Base-by-base conservation (phyloP, 495 filamentous ascomycete species). In the Ramalina intermedia region DNA sequence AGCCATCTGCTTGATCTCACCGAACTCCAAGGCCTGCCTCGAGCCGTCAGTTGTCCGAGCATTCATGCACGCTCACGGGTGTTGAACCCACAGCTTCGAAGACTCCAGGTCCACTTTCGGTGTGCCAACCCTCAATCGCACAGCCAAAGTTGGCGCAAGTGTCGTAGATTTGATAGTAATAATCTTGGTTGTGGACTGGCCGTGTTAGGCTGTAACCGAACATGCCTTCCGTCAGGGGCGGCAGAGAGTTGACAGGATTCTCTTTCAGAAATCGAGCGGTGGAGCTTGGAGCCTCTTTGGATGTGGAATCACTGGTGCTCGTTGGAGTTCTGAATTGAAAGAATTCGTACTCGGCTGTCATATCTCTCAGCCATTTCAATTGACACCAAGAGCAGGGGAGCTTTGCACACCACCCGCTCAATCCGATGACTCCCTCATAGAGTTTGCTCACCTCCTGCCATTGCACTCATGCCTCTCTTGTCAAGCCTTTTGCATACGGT, bases 171-270 rank as follows among this genome's bases (percentile, higher is more conserved):
- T 81, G 82, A 57, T 98, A 95, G 57, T 85, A 98, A 60, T 91
- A 98, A 17, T 89, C 87, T 63, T 91, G 80, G 55, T 98, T 96
- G 56, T 94, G 87, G 18, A 87, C 75, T 0, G 91, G 85, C 12
- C 89, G 73, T n/a, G 87, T 94, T 57, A 98, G 67, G 54, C 85
- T 91, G 69, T 98, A 98, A 26, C 89, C 91, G 56, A 96, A 96
- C 91, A 98, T 98, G 50, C 91, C 91, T 62, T 96, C 87, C 17
- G 91, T 95, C 27, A 98, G 58, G 27, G 79, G 62, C 1, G 87
- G 87, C 6, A 95, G 73, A 1, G 75, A 58, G 29, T 82, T 71
- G 26, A 81, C 76, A 0, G 84, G 71, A 56, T 94, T 88, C 21
- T 82, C 64, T 52, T 74, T 72, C 2, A 95, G 74, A 60, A 81